phyloP scores from a whole-genome alignment of 805 yeast genomes.

The Saccharomycopsis sp. region DNA sequence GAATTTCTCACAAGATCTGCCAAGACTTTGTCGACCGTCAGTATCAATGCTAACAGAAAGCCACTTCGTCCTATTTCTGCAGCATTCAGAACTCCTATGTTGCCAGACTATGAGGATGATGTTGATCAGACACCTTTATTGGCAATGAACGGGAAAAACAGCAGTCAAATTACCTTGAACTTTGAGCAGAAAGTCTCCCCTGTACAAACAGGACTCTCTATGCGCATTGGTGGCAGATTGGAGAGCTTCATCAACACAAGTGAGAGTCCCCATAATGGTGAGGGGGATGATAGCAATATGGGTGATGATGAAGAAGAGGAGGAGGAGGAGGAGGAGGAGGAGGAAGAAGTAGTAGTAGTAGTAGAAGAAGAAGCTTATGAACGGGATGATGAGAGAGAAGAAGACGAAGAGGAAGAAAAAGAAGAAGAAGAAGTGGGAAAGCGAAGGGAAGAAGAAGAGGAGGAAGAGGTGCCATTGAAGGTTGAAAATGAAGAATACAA shows the following conservation, averaged over 20 bases:
- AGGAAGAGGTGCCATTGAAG: neutral
- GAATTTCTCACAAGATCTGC: conserved; percentile 17
- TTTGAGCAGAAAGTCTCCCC: conserved; percentile 5
- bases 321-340: neutral
- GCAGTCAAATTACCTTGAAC: conserved; percentile 17
- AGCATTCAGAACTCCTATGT: conserved; percentile 17
- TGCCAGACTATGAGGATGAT: conserved; percentile 18
- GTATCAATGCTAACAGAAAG: conserved; percentile 11
- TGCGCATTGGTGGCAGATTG: neutral
- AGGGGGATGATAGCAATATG: too few species aligned
- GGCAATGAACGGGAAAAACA: conserved; percentile 13
- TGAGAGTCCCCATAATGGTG: neutral
- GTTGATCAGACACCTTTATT: conserved; percentile 18
- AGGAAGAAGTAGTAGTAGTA: neutral
- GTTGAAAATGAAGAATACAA: too few species aligned
- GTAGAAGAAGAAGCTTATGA: neutral
- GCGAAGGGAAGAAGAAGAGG: too few species aligned
- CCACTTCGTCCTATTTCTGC: conserved; percentile 18
- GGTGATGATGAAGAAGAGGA: neutral
- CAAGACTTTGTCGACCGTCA: conserved; percentile 14
- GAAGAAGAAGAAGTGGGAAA: too few species aligned
- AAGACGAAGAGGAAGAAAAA: too few species aligned
- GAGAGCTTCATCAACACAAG: too few species aligned
- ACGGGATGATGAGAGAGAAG: too few species aligned
- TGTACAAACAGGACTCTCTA: too few species aligned